Evolutionary conservation across 1,284 basidiomycete genomes (phyloP).

Genomic region (Termitomyces sp.): DNA sequence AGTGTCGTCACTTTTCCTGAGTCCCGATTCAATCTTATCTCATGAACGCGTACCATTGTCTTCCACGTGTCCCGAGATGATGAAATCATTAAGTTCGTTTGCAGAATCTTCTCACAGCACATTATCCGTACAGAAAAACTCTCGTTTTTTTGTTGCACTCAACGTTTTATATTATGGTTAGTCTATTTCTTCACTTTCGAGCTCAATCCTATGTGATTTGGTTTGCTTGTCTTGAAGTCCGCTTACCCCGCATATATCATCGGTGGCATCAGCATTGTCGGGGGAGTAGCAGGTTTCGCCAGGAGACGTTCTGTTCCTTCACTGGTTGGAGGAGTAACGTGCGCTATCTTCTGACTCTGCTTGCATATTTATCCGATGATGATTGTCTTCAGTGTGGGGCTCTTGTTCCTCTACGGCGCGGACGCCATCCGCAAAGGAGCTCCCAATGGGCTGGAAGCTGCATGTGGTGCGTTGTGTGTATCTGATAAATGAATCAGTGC

Average conservation of each 20-base stretch:
- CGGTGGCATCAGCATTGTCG: slow-evolving; percentile 73
- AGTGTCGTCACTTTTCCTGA: not conserved
- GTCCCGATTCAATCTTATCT: slow-evolving; percentile 10
- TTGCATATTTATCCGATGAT: not conserved
- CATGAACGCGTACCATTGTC: not conserved
- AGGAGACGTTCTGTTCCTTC: slow-evolving; percentile 74
- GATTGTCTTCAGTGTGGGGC: slow-evolving; percentile 53
- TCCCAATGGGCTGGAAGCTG: slow-evolving; percentile 68
- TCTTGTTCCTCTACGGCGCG: slow-evolving; percentile 72
- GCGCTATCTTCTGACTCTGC: slow-evolving; percentile 17
- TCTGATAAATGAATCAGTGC: not conserved
- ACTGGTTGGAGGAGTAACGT: slow-evolving; percentile 76
- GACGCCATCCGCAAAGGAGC: slow-evolving; percentile 69
- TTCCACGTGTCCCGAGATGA: not conserved
- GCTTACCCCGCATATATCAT: slow-evolving; percentile 78
- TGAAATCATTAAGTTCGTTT: not conserved
- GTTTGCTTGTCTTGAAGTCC: slow-evolving; percentile 44
- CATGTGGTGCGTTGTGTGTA: slow-evolving; percentile 53
- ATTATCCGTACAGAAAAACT: not conserved
- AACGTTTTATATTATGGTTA: not conserved
- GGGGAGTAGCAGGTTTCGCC: slow-evolving; percentile 68
- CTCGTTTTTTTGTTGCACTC: not conserved
- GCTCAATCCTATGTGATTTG: not conserved
- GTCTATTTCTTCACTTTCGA: not conserved
- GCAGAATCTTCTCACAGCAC: not conserved